Evolutionary conservation across 805 yeast species (phyloP), one percentile per base, ranked within the genome.

Genomic region (Jamesozyma piceae): DNA sequence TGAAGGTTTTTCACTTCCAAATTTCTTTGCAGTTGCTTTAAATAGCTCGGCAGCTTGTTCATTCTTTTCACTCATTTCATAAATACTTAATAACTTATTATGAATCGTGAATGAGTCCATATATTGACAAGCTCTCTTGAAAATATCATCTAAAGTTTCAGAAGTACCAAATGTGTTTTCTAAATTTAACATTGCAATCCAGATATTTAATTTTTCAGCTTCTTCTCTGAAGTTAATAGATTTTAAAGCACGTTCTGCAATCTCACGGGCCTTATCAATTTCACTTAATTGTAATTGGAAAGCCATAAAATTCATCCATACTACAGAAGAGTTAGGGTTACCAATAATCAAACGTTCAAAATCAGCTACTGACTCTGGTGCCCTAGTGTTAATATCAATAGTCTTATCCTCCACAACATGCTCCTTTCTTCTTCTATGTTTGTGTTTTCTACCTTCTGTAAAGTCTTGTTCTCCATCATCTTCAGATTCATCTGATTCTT

Each of bases 221-320:
- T 92, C 97, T 56, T 89, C 96, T 56, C 96, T 77, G 66, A 80
- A 86, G 54, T 77, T 79, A 52, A 92, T 94, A 5, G 92, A 81
- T 67, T 85, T 85, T 58, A 92, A 73, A 2, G 97, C 98, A 49
- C 98, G 77, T 54, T 82, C 84, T 36, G 86, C 97, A 53, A 92
- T 78, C 61, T 86, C 95, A 54, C 98, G 78, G 9, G 97, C 96
- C 65, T 85, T 87, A 31, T 90, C 97, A 45, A 88, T 69, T 64
- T 92, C 98, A 68, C 95, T 84, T 49, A 90, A 71, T 64, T 89
- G 96, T 49, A 92, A 72, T 64, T 89, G 95, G 82, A 90, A 92
- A 3, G 97, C 89, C 96, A 92, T 92, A 66, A 84, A 92, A 66
- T 89, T 86, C 85, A 92, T 90, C 98, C 98, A 92, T 44, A 87